A percentile compares a stretch with the other conserved stretches of the same genome.
Conservation (phyloP, 2,329 filamentous ascomycete genomes). For the Neoscytalidium dimidiatum region DNA sequence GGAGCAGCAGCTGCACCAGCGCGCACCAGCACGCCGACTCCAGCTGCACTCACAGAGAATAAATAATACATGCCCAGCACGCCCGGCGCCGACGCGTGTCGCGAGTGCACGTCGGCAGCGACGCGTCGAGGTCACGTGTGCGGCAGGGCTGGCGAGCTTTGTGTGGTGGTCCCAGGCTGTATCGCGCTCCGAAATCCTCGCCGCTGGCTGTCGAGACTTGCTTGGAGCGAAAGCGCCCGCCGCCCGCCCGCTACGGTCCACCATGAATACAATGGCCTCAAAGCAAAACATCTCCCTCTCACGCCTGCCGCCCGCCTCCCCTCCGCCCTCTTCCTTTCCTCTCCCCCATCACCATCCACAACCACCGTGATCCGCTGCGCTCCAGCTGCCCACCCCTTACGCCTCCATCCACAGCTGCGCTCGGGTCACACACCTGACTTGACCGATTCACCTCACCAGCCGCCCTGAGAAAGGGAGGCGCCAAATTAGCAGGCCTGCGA, state of each 20-base stretch:
- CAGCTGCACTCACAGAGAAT: too few species aligned
- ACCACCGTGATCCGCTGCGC: slow-evolving; percentile 14
- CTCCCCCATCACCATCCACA: slow-evolving; percentile 16
- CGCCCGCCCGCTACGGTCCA: not conserved
- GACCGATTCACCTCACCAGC: slow-evolving; percentile 20
- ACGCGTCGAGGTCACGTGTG: slow-evolving; percentile 9
- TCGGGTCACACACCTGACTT: slow-evolving; percentile 20
- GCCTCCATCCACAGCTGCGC: slow-evolving; percentile 15
- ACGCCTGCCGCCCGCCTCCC: slow-evolving; percentile 14
- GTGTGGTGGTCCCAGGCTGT: not conserved
- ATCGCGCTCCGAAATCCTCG: not conserved
- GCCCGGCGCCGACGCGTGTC: too few species aligned
- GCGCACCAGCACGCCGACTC: not conserved
- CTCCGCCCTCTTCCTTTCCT: slow-evolving; percentile 10
- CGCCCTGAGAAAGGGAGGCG: slow-evolving; percentile 19
- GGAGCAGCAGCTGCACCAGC: not conserved
- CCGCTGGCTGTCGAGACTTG: not conserved
- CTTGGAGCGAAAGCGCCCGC: slow-evolving; percentile 8
- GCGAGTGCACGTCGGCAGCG: too few species aligned
- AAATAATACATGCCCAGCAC: too few species aligned
- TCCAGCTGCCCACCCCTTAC: slow-evolving; percentile 15
- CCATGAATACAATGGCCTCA: slow-evolving; percentile 18
- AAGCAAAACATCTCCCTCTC: slow-evolving; percentile 15
- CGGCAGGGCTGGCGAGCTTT: not conserved
- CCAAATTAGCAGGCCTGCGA: slow-evolving; percentile 20